Evolutionary conservation across 169 alveolate genomes (phyloP).

Genomic region (Eimeria maxima): DNA sequence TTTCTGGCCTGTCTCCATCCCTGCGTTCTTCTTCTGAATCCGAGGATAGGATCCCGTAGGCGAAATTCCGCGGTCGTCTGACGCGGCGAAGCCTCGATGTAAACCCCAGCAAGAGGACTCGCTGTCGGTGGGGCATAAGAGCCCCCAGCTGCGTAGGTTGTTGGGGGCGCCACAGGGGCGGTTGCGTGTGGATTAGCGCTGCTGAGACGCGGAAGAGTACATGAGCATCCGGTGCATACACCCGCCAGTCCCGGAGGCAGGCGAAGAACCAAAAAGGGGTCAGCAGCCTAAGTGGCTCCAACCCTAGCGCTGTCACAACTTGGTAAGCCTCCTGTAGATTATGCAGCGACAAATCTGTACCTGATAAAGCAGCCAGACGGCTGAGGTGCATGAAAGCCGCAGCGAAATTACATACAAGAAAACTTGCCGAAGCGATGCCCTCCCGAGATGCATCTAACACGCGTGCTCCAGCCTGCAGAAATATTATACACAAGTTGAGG

Average conservation of each 20-base stretch:
- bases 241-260: conserved; percentile 68
- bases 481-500: background rate
- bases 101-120: conserved; percentile 69
- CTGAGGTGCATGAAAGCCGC: conserved; percentile 68
- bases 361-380: background rate
- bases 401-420: conserved; percentile 56
- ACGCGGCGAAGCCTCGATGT: conserved; percentile 71
- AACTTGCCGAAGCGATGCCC: conserved; percentile 12
- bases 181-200: conserved; percentile 47
- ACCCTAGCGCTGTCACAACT: conserved; percentile 11
- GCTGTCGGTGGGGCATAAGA: background rate
- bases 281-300: conserved; percentile 57
- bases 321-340: background rate
- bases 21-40: conserved; percentile 32
- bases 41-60: background rate
- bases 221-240: conserved; percentile 66
- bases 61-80: conserved; percentile 21
- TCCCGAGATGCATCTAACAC: conserved; percentile 58
- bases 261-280: conserved; percentile 69
- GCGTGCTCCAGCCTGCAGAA: conserved; percentile 61
- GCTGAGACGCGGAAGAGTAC: conserved; percentile 69
- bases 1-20: background rate
- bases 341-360: background rate
- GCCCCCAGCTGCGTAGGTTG: background rate
- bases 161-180: conserved; percentile 40